Percentiles rank a stretch among this genome's conserved stretches.
Evolutionary conservation across 768 basidiomycete genomes (phyloP).

Genomic region (Gautieria morchelliformis): DNA sequence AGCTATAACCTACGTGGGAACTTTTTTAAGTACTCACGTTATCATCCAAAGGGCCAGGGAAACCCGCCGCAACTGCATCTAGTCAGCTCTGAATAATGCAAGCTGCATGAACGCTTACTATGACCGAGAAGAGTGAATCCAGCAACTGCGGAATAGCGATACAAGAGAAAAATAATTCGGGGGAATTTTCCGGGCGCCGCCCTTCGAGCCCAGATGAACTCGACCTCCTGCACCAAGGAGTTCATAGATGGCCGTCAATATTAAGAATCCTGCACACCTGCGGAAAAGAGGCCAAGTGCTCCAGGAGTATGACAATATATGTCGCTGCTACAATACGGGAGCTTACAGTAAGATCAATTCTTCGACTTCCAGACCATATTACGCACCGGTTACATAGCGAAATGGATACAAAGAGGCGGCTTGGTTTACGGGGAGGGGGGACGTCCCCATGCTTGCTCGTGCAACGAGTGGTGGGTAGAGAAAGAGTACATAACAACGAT

Average conservation of each 20-base stretch:
- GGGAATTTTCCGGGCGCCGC: constrained; percentile 1
- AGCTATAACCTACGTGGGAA: not conserved
- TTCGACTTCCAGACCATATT: too few relatives aligned
- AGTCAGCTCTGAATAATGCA: not conserved
- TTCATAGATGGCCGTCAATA: not conserved
- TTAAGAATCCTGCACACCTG: not conserved
- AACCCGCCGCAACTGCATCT: not conserved
- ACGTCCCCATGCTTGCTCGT: too few relatives aligned
- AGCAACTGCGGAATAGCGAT: constrained; percentile 1
- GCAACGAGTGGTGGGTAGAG: too few relatives aligned
- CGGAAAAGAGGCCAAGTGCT: constrained; percentile 3
- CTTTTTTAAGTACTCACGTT: not conserved
- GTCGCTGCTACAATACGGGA: not conserved
- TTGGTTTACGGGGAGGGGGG: too few relatives aligned
- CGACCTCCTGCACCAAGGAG: not conserved
- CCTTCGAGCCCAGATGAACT: constrained; percentile 1
- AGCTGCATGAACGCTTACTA: not conserved
- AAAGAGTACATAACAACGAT: too few relatives aligned
- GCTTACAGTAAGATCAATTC: not conserved
- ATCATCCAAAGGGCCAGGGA: not conserved
- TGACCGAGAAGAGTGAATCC: not conserved
- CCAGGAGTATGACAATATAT: constrained; percentile 2
- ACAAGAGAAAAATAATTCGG: not conserved
- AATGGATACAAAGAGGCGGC: too few relatives aligned
- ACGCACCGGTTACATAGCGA: too few relatives aligned